Evolutionary conservation across 1,139 yeast genomes (phyloP).

Genomic region (Kazachstania sp.): DNA sequence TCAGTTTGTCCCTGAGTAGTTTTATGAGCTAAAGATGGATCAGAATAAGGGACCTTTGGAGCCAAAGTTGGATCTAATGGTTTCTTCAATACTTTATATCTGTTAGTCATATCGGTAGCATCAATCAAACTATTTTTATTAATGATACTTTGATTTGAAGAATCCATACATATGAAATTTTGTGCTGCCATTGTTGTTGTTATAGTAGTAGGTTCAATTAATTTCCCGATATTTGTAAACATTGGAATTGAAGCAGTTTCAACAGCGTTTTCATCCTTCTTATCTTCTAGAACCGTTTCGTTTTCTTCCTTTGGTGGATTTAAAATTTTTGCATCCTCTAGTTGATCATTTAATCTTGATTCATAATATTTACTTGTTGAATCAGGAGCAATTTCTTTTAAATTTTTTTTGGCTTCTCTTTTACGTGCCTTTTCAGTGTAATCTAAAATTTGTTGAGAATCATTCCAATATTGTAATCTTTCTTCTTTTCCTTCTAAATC

Average conservation of each 20-base stretch:
- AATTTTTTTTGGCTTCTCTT: background rate
- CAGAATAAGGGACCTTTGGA: constrained; percentile 18
- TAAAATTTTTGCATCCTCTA: background rate
- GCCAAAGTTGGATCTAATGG: constrained; percentile 14
- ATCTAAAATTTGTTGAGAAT: constrained; percentile 20
- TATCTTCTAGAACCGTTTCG: background rate
- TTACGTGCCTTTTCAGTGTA: constrained; percentile 4
- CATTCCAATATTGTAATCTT: constrained; percentile 16
- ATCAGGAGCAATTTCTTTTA: background rate
- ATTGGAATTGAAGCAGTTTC: constrained; percentile 1
- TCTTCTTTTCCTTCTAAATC: constrained; percentile 22
- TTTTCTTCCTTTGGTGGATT: background rate
- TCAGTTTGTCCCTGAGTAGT: constrained; percentile 2
- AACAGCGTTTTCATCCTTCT: background rate
- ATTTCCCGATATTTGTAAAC: constrained; percentile 4
- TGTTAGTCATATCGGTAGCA: constrained; percentile 8
- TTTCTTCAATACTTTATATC: constrained; percentile 5
- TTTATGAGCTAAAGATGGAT: constrained; percentile 1
- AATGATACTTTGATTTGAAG: constrained; percentile 3
- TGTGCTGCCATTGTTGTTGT: background rate
- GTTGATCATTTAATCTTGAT: background rate
- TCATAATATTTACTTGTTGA: background rate
- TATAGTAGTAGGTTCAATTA: background rate
- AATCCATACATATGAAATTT: constrained; percentile 2
- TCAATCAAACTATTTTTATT: constrained; percentile 8